Evolutionary conservation across 1,284 basidiomycete species (phyloP), one percentile per base, ranked within the genome.

Genomic region (Naganishia albida): DNA sequence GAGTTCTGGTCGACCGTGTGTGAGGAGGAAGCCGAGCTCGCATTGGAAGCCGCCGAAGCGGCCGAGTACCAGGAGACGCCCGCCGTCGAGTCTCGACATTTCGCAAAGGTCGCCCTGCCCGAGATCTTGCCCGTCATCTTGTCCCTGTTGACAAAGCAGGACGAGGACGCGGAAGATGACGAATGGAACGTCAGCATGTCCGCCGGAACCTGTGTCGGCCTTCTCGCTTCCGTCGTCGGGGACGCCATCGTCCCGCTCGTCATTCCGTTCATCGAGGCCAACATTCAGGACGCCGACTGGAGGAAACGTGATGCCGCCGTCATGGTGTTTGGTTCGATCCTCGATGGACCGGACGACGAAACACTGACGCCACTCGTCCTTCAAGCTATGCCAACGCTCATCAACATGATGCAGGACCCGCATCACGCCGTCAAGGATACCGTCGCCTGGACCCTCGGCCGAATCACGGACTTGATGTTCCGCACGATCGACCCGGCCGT

Each of bases 1-100:
- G 95, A 99, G 76, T 99, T 99, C 81, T 99, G 96, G 95, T 93
- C 93, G 3, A 98, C 95, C 4, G 95, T 99, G 7, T 98, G 94
- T 75, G 95, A 99, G 77, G 92, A 97, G 77, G 95, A 99, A 79
- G 88, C 93, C 52, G 93, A 97, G 69, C 82, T 98, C 64, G 87
- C 88, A n/a, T 85, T 93, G 70, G 93, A 98, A 76, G 89, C 91
- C 0, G 87, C 90, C 70, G 94, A 98, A 92, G 95, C 95, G 44
- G 84, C 85, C 63, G 90, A 93, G 69, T 97, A 91, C 70, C 91
- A 90, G 63, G 95, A 98, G 76, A 81, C 86, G n/a, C 91, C 93
- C 12, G 90, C 91, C 74, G 85, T 86, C 44, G 89, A 91, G 75
- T 93, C 90, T 54, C 89, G 88, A 75, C 87, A 90, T 79, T 99